Base-by-base conservation (phyloP, 2,329 filamentous ascomycete species). In the Colletotrichum magnum region DNA sequence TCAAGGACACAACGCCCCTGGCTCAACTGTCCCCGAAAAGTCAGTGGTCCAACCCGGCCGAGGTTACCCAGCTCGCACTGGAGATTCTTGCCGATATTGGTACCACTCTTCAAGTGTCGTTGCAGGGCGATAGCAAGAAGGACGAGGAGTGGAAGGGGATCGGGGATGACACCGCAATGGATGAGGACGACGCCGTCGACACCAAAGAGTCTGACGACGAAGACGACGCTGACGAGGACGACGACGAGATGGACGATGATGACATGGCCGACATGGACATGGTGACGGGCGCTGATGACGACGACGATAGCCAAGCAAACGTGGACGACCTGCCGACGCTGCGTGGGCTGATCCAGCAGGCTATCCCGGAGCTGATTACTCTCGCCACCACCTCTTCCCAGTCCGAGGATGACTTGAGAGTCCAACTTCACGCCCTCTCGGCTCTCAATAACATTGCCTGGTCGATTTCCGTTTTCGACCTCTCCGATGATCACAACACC, bases 401-500 rank as follows among this genome's bases (percentile, higher is more conserved):
- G 10, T 79, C 80, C 62, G 82, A 84, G 21, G 81, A 84, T 36
- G 75, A 79, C 16, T 76, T 83, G 13, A 75, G 81, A 6, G 79
- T 91, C 48, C 87, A 87, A 71, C 78, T 78, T 21, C 84, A 86
- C 72, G 87, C 90, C 18, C 79, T 92, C 26, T 86, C 88, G 2
- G 86, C 89, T 16, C 83, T 93, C 68, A 91, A 88, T 81, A 92
- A 92, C 78, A 87, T 92, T 61, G 84, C 90, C 61, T 92, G 90
- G 89, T 90, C 89, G 12, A 82, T 91, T 48, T 89, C 88, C 9
- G 86, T 86, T 73, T 81, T 90, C 72, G 88, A 90, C 77, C 89
- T 90, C 74, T 81, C 84, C 26, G 84, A 87, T 39, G 79, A 80
- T n/a, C 82, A 84, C 59, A 88, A 89, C 75, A 79, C 82, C 4